Evolutionary conservation across 768 basidiomycete species (phyloP).

Genomic region (Boletus rex-veris): DNA sequence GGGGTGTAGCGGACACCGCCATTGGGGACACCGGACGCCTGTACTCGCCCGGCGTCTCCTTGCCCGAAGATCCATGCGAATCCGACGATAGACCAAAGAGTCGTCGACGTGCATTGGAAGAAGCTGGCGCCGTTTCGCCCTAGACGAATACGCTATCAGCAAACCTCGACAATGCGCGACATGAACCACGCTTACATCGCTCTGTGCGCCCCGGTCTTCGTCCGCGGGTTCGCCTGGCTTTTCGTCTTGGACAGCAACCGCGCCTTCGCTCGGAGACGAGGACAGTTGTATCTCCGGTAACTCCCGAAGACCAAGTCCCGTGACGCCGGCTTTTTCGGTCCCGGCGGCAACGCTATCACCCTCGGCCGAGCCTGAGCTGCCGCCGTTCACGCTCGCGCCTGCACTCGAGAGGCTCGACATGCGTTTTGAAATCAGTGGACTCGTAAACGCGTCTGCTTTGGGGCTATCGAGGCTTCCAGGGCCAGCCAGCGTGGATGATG

Average conservation of each 20-base stretch:
- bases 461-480: conserved; percentile 35
- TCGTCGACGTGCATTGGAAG: conserved; percentile 40
- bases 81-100: conserved; percentile 59
- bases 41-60: conserved; percentile 30
- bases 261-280: conserved; percentile 61
- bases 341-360: conserved; percentile 14
- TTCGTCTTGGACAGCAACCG: conserved; percentile 40
- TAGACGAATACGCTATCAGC: conserved; percentile 22
- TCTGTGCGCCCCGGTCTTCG: conserved; percentile 58
- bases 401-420: conserved; percentile 28
- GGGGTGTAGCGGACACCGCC: conserved; percentile 15
- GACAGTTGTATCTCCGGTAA: conserved; percentile 48
- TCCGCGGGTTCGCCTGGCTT: conserved; percentile 30
- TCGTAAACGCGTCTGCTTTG: conserved; percentile 13
- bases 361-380: conserved; percentile 23
- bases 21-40: conserved; percentile 26
- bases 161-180: background rate
- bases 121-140: conserved; percentile 47
- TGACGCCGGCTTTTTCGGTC: conserved; percentile 20
- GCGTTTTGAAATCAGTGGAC: conserved; percentile 21
- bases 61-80: conserved; percentile 26
- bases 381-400: conserved; percentile 25
- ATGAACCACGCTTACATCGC: conserved; percentile 54
- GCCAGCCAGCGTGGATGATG: conserved; percentile 21
- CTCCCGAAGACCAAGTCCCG: conserved; percentile 26